A percentile compares a stretch with the other conserved stretches of the same genome.
Evolutionary conservation across 345 rosid species (phyloP).

Genomic region (Camelina hispida): DNA sequence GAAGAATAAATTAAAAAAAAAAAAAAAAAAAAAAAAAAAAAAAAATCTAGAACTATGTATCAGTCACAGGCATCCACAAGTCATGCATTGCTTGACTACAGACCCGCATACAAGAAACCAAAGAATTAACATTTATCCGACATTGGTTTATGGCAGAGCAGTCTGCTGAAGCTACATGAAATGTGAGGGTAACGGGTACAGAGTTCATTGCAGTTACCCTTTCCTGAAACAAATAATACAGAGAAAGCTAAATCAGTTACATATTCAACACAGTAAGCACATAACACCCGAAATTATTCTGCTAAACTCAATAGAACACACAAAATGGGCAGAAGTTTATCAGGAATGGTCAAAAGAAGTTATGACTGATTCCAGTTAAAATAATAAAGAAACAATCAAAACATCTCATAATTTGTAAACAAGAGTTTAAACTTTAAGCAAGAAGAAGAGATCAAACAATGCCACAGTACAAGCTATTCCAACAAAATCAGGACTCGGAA

Average conservation of each 20-base stretch:
- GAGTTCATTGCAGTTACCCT: constrained; percentile 49
- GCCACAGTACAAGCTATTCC: neutral
- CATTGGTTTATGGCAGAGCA: constrained; percentile 49
- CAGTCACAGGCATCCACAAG: constrained; percentile 76
- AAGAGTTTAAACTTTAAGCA: neutral
- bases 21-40: constrained; percentile 26
- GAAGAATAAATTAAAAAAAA: constrained; percentile 9
- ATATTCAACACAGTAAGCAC: constrained; percentile 3
- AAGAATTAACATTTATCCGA: constrained; percentile 50
- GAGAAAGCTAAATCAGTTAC: constrained; percentile 29
- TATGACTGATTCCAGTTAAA: neutral
- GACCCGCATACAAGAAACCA: constrained; percentile 47
- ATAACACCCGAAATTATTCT: constrained; percentile 19
- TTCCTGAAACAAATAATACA: constrained; percentile 45
- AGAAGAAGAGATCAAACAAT: constrained; percentile 12
- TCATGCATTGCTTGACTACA: constrained; percentile 46
- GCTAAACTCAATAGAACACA: neutral
- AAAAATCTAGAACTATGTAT: constrained; percentile 53
- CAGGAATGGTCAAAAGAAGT: neutral
- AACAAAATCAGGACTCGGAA: constrained; percentile 11
- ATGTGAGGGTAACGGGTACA: constrained; percentile 53
- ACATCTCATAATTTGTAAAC: constrained; percentile 14
- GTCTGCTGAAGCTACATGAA: constrained; percentile 55
- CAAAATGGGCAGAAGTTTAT: neutral
- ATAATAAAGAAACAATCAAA: constrained; percentile 12